Conservation (phyloP, 495 filamentous ascomycete genomes). For the Cenococcum geophilum region DNA sequence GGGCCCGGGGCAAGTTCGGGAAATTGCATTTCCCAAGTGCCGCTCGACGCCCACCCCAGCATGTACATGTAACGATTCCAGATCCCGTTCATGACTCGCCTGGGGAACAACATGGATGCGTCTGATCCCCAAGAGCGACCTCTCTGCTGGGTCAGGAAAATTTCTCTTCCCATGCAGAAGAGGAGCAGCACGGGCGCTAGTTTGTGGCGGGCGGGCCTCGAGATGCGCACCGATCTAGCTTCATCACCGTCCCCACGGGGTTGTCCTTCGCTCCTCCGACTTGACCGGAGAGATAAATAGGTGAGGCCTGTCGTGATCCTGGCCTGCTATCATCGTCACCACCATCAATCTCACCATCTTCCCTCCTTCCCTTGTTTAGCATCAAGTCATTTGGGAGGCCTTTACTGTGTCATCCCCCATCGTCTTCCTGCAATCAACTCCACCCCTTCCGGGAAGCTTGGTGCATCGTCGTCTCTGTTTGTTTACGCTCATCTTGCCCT, state of each 20-base stretch:
- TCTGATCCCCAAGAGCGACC: background rate
- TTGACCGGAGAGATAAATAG: slow-evolving; percentile 19
- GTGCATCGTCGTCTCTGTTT: background rate
- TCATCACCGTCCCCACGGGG: slow-evolving; percentile 18
- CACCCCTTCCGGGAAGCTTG: background rate
- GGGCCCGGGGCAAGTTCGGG: too few relatives aligned
- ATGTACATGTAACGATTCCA: background rate
- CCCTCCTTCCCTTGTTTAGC: background rate
- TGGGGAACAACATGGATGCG: background rate
- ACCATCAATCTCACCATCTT: slow-evolving; percentile 4
- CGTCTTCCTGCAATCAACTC: background rate
- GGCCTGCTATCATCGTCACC: background rate
- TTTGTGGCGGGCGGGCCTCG: background rate
- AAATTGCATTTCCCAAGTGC: too few relatives aligned
- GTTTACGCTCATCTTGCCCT: background rate
- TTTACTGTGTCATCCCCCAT: slow-evolving; percentile 2
- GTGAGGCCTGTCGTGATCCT: slow-evolving; percentile 11
- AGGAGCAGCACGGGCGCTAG: background rate
- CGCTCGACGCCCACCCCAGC: too few relatives aligned
- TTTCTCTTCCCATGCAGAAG: background rate
- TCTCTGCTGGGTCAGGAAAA: slow-evolving; percentile 5
- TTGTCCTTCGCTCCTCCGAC: slow-evolving; percentile 7
- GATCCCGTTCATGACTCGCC: background rate
- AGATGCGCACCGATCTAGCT: background rate
- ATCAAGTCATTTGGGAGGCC: background rate